Evolutionary conservation across 768 basidiomycete genomes (phyloP).

Genomic region (Suillus fuscotomentosus): DNA sequence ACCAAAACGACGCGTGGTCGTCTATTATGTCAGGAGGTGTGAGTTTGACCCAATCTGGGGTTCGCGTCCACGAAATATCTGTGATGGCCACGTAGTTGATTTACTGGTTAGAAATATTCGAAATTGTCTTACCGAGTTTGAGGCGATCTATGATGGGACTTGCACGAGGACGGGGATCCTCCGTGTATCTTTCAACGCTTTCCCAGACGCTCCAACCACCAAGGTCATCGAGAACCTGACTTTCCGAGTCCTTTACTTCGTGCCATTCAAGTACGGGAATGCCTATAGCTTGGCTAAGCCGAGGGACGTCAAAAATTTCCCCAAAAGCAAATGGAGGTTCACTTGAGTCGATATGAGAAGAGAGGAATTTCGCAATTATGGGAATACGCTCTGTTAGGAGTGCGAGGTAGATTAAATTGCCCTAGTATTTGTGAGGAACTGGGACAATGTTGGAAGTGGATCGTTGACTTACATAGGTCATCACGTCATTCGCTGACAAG

Average conservation of each 20-base stretch:
- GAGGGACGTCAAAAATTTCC: conserved; percentile 58
- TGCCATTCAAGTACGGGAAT: conserved; percentile 61
- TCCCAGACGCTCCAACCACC: conserved; percentile 23
- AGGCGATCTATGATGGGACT: conserved; percentile 4
- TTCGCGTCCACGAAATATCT: conserved; percentile 27
- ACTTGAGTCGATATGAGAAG: conserved; percentile 50
- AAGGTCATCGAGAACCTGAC: conserved; percentile 30
- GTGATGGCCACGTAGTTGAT: conserved; percentile 40
- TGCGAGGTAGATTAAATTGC: conserved; percentile 59
- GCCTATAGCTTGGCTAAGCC: conserved; percentile 42
- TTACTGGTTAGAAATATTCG: conserved; percentile 14
- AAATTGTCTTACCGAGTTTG: conserved; percentile 9
- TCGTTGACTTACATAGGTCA: conserved; percentile 56
- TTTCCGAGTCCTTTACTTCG: conserved; percentile 52
- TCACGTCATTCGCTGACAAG: conserved; percentile 67
- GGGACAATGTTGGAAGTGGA: background rate
- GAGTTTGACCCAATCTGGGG: conserved; percentile 23
- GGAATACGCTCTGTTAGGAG: conserved; percentile 59
- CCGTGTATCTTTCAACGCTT: conserved; percentile 12
- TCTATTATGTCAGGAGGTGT: conserved; percentile 14
- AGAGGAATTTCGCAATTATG: conserved; percentile 56
- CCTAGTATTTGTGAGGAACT: conserved; percentile 36
- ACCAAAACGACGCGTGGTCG: conserved; percentile 22
- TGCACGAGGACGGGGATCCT: conserved; percentile 14
- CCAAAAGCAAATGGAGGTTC: conserved; percentile 55